These are phyloP conservation scores for Annona cherimola DNA, from an alignment of 164 flowering plant genomes.

Conservation along the genomic window DNA sequence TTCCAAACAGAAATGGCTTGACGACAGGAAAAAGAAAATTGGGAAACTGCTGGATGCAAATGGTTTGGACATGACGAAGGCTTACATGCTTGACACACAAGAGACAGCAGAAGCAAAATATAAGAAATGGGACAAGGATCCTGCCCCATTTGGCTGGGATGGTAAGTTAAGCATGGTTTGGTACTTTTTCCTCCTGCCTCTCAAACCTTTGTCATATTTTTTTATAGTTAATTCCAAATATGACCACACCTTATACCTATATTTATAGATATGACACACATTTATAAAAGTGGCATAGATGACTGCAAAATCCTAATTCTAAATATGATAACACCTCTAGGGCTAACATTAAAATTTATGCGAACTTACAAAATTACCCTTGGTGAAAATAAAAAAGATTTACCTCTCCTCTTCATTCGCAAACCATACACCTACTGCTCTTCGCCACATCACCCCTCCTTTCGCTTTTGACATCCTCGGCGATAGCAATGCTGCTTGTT, in stretches of 20 bases:
- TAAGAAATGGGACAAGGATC: constrained; percentile 93
- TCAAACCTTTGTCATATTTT: too few relatives aligned
- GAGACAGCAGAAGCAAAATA: constrained; percentile 75
- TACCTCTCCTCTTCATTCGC: too few relatives aligned
- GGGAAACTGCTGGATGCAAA: constrained; percentile 92
- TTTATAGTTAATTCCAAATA: background rate
- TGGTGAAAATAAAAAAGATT: too few relatives aligned
- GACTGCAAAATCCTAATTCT: background rate
- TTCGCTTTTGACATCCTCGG: too few relatives aligned
- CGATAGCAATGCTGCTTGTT: too few relatives aligned
- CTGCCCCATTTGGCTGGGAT: constrained; percentile 95
- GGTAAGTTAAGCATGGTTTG: constrained; percentile 36
- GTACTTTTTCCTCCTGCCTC: too few relatives aligned
- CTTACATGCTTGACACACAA: constrained; percentile 93
- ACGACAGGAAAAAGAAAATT: constrained; percentile 90
- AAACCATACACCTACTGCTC: too few relatives aligned
- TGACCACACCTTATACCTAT: background rate
- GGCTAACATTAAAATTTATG: too few relatives aligned
- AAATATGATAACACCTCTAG: too few relatives aligned
- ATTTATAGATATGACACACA: background rate
- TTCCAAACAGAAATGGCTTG: constrained; percentile 94
- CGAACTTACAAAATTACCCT: too few relatives aligned
- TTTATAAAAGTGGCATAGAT: background rate
- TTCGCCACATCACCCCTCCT: too few relatives aligned
- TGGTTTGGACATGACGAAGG: constrained; percentile 79